phyloP scores from a whole-genome alignment of 176 grass and related monocot genomes.

The Microstegium vimineum region DNA sequence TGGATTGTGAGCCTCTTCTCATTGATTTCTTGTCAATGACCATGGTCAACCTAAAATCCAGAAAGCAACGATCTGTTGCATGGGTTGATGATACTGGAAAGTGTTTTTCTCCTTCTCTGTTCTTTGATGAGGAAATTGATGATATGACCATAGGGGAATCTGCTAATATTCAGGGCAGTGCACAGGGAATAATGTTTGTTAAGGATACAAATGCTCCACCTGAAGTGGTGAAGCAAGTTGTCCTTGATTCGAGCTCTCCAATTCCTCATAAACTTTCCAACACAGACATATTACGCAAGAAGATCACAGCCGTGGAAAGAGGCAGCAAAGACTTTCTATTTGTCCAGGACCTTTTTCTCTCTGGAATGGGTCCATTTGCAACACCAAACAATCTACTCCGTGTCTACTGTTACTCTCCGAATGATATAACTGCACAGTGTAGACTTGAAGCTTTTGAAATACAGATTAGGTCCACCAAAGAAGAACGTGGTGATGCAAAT shows the following conservation, averaged over 20 bases:
- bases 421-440: conserved; percentile 43
- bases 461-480: conserved; percentile 39
- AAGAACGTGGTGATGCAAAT: conserved; percentile 45
- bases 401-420: conserved; percentile 49
- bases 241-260: conserved; percentile 26
- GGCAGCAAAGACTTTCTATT: conserved; percentile 37
- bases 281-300: conserved; percentile 47
- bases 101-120: too few relatives aligned
- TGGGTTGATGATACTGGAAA: too few relatives aligned
- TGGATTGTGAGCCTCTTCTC: too few relatives aligned
- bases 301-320: conserved; percentile 46
- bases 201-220: conserved; percentile 30
- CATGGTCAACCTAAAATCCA: too few relatives aligned
- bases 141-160: not conserved
- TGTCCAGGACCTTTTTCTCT: conserved; percentile 54
- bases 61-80: too few relatives aligned
- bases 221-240: conserved; percentile 52
- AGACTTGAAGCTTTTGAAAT: conserved; percentile 60
- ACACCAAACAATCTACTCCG: conserved; percentile 39
- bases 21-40: too few relatives aligned
- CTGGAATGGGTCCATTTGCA: conserved; percentile 69
- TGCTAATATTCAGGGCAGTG: not conserved
- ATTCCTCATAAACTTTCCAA: conserved; percentile 21
- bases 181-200: conserved; percentile 29
- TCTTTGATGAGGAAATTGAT: too few relatives aligned